phyloP scores from a whole-genome alignment of 345 rosid genomes.

The Moringa oleifera region DNA sequence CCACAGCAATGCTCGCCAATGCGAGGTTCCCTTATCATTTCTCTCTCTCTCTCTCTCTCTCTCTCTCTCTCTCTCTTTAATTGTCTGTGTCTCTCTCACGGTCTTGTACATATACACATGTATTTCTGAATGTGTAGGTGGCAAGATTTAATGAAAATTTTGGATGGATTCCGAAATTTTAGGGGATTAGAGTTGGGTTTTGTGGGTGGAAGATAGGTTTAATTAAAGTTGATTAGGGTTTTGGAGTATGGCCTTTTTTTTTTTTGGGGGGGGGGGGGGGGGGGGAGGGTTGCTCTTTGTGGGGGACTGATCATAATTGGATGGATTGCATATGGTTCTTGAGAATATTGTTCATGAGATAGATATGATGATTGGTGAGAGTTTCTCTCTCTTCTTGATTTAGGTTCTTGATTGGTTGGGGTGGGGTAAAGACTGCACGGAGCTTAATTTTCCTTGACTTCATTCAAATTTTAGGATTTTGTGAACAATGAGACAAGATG shows the following conservation, averaged over 20 bases:
- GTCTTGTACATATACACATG: too few relatives aligned
- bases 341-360: not conserved
- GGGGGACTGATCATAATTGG: too few relatives aligned
- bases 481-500: too few relatives aligned
- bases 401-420: not conserved
- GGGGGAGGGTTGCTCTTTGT: too few relatives aligned
- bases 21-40: constrained; percentile 65
- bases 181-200: constrained; percentile 3
- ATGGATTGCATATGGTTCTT: not conserved
- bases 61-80: not conserved
- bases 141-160: not conserved
- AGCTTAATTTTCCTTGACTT: too few relatives aligned
- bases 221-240: not conserved
- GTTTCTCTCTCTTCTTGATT: not conserved
- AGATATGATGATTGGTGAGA: not conserved
- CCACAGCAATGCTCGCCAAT: constrained; percentile 98
- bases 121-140: not conserved
- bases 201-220: not conserved
- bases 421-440: not conserved
- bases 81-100: not conserved
- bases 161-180: not conserved
- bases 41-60: not conserved
- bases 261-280: too few relatives aligned
- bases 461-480: too few relatives aligned
- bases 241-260: not conserved